Evolutionary conservation across 495 filamentous ascomycete genomes (phyloP), one percentile per base, ranked within the genome.

Genomic region (Talaromyces trachyspermus): DNA sequence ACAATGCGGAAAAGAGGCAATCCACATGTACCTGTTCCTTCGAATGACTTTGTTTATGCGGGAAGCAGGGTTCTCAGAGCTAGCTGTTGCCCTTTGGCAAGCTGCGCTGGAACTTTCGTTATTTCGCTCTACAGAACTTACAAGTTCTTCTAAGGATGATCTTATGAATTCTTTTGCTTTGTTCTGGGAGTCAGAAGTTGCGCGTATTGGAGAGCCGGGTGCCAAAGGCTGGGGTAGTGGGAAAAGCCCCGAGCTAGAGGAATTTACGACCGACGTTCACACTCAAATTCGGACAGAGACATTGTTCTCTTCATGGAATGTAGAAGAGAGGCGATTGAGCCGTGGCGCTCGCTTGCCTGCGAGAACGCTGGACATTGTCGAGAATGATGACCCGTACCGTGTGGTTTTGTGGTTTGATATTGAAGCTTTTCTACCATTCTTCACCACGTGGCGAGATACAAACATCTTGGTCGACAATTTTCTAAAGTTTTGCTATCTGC

Each of bases 101-200:
- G 84, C 77, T 7, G 54, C 85, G 5, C 68, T 97, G 3, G 92
- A 97, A 59, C 71, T 86, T 38, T 76, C 78, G 26, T 81, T 87
- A 47, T 79, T 80, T 42, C 66, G 63, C 14, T 83, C 83, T 3
- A 33, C 38, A 7, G 20, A 48, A 5, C 37, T 58, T 19, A 23
- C 42, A 18, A 43, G 26, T 23, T 43, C 12, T 9, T 44, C 52
- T 2, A 25, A 50, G 22, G 36, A 51, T 6, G 33, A 50, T 6
- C 43, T 58, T 10, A 51, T 78, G 0, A 54, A 69, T n/a, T 59
- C 58, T n/a, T 84, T 94, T 43, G 58, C 71, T 22, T 69, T 76
- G 7, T 95, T 89, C 53, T 98, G 92, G 92, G 88, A 95, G 43
- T 86, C 80, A 30, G 92, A 96, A 57, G 73, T 81, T 5, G 66